Evolutionary conservation across 1,284 basidiomycete genomes (phyloP).

Genomic region (Puccinia brachypodii): DNA sequence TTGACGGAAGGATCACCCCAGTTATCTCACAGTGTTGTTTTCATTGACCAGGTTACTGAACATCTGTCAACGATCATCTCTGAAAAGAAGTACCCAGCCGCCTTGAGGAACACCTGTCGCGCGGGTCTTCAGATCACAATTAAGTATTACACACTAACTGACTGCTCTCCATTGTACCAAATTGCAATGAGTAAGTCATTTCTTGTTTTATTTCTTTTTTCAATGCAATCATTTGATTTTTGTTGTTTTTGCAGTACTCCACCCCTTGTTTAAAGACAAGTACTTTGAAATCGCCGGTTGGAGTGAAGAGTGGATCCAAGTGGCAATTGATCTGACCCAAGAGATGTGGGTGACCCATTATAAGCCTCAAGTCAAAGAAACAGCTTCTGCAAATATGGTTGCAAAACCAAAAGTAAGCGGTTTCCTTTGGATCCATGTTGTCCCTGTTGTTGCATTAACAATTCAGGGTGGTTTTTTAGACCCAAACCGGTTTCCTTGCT

Average conservation of each 20-base stretch:
- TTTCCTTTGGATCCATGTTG: not conserved
- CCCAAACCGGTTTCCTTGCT: not conserved
- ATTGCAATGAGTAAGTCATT: not conserved
- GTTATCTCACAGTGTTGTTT: not conserved
- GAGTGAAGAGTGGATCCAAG: not conserved
- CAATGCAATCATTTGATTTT: not conserved
- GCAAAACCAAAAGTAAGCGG: not conserved
- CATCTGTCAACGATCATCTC: not conserved
- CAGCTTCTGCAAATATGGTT: not conserved
- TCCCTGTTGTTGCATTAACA: not conserved
- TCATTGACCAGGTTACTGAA: not conserved
- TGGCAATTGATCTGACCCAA: not conserved
- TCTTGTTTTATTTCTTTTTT: not conserved
- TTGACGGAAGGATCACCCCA: not conserved
- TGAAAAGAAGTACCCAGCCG: not conserved
- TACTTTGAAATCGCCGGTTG: not conserved
- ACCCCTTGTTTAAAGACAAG: conserved; percentile 4
- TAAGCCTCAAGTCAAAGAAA: not conserved
- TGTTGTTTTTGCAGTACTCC: not conserved
- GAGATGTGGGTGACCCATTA: conserved; percentile 6
- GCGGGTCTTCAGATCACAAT: not conserved
- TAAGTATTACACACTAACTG: conserved; percentile 6
- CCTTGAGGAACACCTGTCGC: not conserved
- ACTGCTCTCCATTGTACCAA: not conserved
- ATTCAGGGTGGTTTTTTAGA: not conserved